Evolutionary conservation across 2,329 filamentous ascomycete species (phyloP), one percentile per base, ranked within the genome.

Genomic region (Sporothrix mexicana): DNA sequence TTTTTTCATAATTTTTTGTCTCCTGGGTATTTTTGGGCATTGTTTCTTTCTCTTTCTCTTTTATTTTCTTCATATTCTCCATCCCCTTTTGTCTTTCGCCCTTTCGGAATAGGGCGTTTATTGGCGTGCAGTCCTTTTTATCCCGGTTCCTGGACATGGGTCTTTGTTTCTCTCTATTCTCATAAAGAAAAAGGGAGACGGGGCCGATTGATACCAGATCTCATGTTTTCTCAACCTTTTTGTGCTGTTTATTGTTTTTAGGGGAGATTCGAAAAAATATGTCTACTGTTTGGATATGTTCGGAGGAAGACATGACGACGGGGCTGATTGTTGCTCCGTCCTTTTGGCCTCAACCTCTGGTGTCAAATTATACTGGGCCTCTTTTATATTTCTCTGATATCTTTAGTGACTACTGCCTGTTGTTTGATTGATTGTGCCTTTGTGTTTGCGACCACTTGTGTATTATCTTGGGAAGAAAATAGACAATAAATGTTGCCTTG

Each of bases 141-240:
- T 64, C 41, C 61, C 45, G 47, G 61, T 67, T 36, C 9, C 59
- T 64, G 36, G 59, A 12, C 23, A 45, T 66, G 49, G 70, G 47
- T 66, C 15, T 67, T 43, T 45, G 25, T 72, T 43, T 53, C 13
- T 51, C 23, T 45, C 36, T 25, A 20, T 30, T n/a, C 3, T 25
- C 51, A 9, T 23, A 13, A 55, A 55, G 6, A 47, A 36, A 55
- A 64, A 49, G 25, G 30, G 55, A 61, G 43, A 30, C 51, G 64
- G 36, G 45, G 20, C 61, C 41, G 41, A 64, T 47, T 70, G 68
- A 73, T 73, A 70, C 72, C 72, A 70, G 71, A 59, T 66, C 55
- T 69, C 64, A 41, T 41, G 15, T 41, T 41, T 66, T 66, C 9
- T 8, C 0, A 7, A 36, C 13, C 47, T 70, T 53, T 49, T 47